Evolutionary conservation across 2,329 filamentous ascomycete species (phyloP).

Genomic region (Trichophyton schoenleinii): DNA sequence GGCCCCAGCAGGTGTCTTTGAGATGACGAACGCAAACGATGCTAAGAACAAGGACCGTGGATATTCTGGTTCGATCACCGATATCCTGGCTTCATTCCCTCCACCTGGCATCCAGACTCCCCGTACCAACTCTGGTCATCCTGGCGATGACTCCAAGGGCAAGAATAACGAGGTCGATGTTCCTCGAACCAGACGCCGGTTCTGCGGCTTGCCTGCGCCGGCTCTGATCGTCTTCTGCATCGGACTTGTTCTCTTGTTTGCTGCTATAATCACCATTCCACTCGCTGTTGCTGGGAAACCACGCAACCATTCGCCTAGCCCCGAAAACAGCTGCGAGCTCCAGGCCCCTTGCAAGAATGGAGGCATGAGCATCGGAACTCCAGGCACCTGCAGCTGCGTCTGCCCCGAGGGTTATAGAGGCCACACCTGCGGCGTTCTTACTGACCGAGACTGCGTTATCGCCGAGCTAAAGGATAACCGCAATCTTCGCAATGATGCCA

Average conservation of each 20-base stretch:
- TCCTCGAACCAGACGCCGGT: constrained; percentile 42
- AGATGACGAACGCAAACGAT: constrained; percentile 31
- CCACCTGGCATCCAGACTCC: constrained; percentile 44
- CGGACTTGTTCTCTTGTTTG: constrained; percentile 57
- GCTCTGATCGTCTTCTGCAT: constrained; percentile 56
- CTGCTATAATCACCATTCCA: constrained; percentile 72
- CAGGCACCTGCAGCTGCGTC: constrained; percentile 65
- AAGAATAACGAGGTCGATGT: constrained; percentile 11
- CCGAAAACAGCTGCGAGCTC: constrained; percentile 39
- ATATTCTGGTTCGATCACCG: constrained; percentile 45
- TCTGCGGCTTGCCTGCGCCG: constrained; percentile 76
- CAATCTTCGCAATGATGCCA: constrained; percentile 50
- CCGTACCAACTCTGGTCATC: constrained; percentile 10
- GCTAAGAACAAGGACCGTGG: constrained; percentile 19
- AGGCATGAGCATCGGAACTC: constrained; percentile 58
- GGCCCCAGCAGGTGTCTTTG: constrained; percentile 36
- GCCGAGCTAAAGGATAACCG: constrained; percentile 30
- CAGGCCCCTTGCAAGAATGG: constrained; percentile 63
- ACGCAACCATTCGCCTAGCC: constrained; percentile 30
- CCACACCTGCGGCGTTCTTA: constrained; percentile 39
- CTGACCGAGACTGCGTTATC: constrained; percentile 45
- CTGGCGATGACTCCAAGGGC: constrained; percentile 15
- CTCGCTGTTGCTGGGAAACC: constrained; percentile 50
- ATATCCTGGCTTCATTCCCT: constrained; percentile 55
- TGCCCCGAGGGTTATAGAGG: constrained; percentile 81